Evolutionary conservation across 257 asterid genomes (phyloP).

Genomic region (Mitragyna speciosa): DNA sequence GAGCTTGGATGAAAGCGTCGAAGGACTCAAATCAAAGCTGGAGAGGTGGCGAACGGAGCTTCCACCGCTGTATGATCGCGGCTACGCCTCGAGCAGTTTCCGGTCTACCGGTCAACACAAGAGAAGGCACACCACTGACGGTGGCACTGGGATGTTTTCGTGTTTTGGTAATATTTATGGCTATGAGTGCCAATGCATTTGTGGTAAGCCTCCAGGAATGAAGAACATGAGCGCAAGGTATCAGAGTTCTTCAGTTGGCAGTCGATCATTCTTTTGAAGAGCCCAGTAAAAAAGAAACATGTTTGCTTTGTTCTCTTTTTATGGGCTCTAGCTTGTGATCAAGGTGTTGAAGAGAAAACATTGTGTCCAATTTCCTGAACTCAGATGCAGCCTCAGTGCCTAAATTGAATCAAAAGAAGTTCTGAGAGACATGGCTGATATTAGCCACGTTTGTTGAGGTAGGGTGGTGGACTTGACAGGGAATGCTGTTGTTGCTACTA

Average conservation of each 20-base stretch:
- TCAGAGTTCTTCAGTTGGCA: constrained; percentile 48
- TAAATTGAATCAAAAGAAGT: not conserved
- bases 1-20: constrained; percentile 86
- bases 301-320: not conserved
- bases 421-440: not conserved
- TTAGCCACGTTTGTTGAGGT: not conserved
- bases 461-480: not conserved
- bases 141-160: constrained; percentile 52
- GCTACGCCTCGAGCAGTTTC: constrained; percentile 57
- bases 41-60: constrained; percentile 86
- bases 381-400: not conserved
- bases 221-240: constrained; percentile 25
- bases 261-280: constrained; percentile 48
- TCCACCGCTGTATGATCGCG: constrained; percentile 70
- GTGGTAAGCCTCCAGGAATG: constrained; percentile 67
- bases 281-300: not conserved
- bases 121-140: constrained; percentile 28
- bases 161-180: constrained; percentile 80
- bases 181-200: constrained; percentile 75
- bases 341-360: not conserved
- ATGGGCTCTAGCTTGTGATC: not conserved
- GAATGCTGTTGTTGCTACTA: constrained; percentile 5
- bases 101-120: constrained; percentile 39
- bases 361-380: not conserved
- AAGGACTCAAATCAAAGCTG: constrained; percentile 79